Conservation (phyloP, 331 rosid species). For the Phaseolus coccineus region DNA sequence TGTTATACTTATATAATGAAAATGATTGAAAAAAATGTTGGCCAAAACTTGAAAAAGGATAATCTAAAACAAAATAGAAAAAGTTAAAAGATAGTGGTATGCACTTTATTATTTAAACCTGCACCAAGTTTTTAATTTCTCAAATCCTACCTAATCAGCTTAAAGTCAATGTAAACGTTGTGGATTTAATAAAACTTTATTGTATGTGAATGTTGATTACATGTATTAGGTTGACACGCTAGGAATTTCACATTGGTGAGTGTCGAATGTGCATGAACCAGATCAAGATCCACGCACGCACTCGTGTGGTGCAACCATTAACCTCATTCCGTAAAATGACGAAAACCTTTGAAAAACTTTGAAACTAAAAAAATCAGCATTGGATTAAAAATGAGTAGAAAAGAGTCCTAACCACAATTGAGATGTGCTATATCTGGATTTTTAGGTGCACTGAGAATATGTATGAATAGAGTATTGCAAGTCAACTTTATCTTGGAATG, state of each 20-base stretch:
- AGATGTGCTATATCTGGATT: neutral
- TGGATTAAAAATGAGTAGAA: slow-evolving; percentile 17
- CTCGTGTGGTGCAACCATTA: slow-evolving; percentile 1
- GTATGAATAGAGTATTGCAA: neutral
- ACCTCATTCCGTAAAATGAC: slow-evolving; percentile 26
- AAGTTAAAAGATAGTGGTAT: slow-evolving; percentile 51
- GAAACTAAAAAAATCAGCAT: slow-evolving; percentile 3
- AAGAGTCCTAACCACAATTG: neutral
- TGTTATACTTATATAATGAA: slow-evolving; percentile 34
- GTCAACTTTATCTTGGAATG: slow-evolving; percentile 5
- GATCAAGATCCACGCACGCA: neutral
- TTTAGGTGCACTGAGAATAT: slow-evolving; percentile 20
- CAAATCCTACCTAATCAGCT: slow-evolving; percentile 45
- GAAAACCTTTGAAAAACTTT: slow-evolving; percentile 22
- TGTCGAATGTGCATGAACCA: slow-evolving; percentile 43
- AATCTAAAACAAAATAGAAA: neutral
- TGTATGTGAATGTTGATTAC: slow-evolving; percentile 42
- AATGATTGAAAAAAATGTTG: slow-evolving; percentile 41
- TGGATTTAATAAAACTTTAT: neutral
- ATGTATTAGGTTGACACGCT: slow-evolving; percentile 51
- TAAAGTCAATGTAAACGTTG: slow-evolving; percentile 11
- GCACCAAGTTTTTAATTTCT: slow-evolving; percentile 36
- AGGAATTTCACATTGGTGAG: slow-evolving; percentile 50
- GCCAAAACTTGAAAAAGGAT: slow-evolving; percentile 17
- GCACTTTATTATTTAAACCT: slow-evolving; percentile 44